phyloP scores from a whole-genome alignment of 1,284 basidiomycete species.

The Hemileia vastatrix region DNA sequence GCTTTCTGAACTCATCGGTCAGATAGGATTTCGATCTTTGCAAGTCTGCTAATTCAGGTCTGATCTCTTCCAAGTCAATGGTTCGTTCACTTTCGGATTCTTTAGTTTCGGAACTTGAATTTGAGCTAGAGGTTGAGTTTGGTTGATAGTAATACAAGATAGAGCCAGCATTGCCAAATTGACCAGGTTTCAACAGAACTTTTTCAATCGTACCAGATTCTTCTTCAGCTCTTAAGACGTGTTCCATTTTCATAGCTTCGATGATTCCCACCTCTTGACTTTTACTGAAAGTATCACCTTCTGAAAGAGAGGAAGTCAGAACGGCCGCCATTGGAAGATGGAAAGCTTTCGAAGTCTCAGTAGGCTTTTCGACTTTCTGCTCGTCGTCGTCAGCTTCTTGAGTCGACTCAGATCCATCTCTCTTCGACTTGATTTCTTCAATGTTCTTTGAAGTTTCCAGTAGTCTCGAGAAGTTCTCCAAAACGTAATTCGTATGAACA shows the following conservation, averaged over 20 bases:
- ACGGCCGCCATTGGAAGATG: not conserved
- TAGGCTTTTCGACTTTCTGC: not conserved
- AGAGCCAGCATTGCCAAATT: conserved; percentile 22
- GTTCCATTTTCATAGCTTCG: conserved; percentile 15
- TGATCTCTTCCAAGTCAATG: conserved; percentile 19
- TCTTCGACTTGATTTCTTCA: not conserved
- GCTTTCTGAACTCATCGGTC: conserved; percentile 18
- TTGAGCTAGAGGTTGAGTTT: not conserved
- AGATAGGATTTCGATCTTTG: conserved; percentile 8
- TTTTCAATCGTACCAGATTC: conserved; percentile 9
- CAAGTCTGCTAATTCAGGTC: conserved; percentile 26
- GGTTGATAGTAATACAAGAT: conserved; percentile 23
- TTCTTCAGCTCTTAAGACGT: conserved; percentile 5
- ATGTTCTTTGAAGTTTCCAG: not conserved
- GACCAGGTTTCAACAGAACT: conserved; percentile 20
- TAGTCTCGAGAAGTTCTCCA: not conserved
- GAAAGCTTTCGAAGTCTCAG: not conserved
- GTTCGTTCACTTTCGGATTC: not conserved
- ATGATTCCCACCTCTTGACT: conserved; percentile 6
- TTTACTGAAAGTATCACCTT: conserved; percentile 10
- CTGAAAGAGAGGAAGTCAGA: not conserved
- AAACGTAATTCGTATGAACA: conserved; percentile 12
- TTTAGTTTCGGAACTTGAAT: not conserved
- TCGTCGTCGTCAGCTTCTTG: not conserved
- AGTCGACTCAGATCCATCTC: not conserved